phyloP scores from a whole-genome alignment of 2,329 filamentous ascomycete species.

The Cladosporium sphaerospermum region DNA sequence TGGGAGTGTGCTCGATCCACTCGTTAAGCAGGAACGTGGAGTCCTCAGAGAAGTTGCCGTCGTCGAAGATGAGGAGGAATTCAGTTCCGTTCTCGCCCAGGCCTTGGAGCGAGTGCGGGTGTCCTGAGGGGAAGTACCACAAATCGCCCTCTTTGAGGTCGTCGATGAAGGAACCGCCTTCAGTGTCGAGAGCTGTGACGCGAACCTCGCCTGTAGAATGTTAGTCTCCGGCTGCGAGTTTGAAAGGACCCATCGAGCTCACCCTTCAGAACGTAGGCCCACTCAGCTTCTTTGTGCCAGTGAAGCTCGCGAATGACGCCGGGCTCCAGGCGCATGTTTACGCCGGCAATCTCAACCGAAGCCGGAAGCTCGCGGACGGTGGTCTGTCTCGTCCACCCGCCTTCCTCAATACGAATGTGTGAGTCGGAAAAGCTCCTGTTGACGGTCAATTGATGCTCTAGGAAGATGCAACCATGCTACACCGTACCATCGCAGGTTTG shows the following conservation, averaged over 20 bases:
- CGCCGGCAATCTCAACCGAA: slow-evolving; percentile 65
- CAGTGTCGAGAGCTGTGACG: slow-evolving; percentile 66
- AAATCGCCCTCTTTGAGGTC: slow-evolving; percentile 70
- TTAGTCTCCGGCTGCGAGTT: background rate
- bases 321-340: slow-evolving; percentile 70
- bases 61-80: slow-evolving; percentile 58
- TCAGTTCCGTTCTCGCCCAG: slow-evolving; percentile 60
- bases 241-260: background rate
- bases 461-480: slow-evolving; percentile 22
- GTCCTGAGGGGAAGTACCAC: slow-evolving; percentile 74
- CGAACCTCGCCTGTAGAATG: slow-evolving; percentile 53
- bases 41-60: slow-evolving; percentile 54
- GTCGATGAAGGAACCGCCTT: slow-evolving; percentile 71
- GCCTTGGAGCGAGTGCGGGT: slow-evolving; percentile 72
- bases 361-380: slow-evolving; percentile 59
- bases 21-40: slow-evolving; percentile 69
- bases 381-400: slow-evolving; percentile 71
- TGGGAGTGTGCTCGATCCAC: slow-evolving; percentile 67
- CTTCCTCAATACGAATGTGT: slow-evolving; percentile 53
- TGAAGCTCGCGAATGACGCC: slow-evolving; percentile 71
- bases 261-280: slow-evolving; percentile 63
- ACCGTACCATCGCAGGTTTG: slow-evolving; percentile 64
- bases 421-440: slow-evolving; percentile 39
- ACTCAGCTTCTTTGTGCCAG: slow-evolving; percentile 76
- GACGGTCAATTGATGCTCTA: background rate